A percentile compares a stretch with the other conserved stretches of the same genome.
These are phyloP conservation scores for Eimeria maxima DNA, from an alignment of 169 alveolate genomes.

Conservation along the genomic window DNA sequence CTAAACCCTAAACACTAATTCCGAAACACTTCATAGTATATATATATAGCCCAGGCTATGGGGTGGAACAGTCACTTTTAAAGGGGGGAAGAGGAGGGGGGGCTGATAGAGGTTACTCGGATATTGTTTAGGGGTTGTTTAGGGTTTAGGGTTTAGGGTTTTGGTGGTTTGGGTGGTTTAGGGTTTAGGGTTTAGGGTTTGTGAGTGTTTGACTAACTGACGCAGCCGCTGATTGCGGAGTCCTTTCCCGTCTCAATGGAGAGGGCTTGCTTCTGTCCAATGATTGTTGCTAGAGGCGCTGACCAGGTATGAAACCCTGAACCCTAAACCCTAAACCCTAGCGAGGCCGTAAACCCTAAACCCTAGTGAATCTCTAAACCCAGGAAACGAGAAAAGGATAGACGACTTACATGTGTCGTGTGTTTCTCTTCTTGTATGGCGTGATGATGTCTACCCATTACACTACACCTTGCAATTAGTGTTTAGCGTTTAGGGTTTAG, in stretches of 20 bases:
- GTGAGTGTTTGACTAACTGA: neutral
- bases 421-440: neutral
- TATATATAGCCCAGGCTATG: too few relatives aligned
- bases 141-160: neutral
- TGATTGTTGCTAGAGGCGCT: slow-evolving; percentile 97
- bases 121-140: too few relatives aligned
- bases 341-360: slow-evolving; percentile 19
- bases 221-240: slow-evolving; percentile 95
- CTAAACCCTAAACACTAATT: neutral
- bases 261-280: slow-evolving; percentile 97
- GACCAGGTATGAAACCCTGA: slow-evolving; percentile 83
- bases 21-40: too few relatives aligned
- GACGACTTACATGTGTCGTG: too few relatives aligned
- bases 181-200: neutral
- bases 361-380: too few relatives aligned
- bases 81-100: too few relatives aligned
- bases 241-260: slow-evolving; percentile 97
- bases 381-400: too few relatives aligned
- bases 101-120: too few relatives aligned
- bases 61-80: too few relatives aligned
- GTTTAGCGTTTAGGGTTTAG: slow-evolving; percentile 4
- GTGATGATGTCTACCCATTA: neutral
- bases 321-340: slow-evolving; percentile 21
- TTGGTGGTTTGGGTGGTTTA: too few relatives aligned
- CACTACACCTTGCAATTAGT: neutral